Conservation (phyloP, 2,329 filamentous ascomycete genomes). For the Pseudogymnoascus sp. region DNA sequence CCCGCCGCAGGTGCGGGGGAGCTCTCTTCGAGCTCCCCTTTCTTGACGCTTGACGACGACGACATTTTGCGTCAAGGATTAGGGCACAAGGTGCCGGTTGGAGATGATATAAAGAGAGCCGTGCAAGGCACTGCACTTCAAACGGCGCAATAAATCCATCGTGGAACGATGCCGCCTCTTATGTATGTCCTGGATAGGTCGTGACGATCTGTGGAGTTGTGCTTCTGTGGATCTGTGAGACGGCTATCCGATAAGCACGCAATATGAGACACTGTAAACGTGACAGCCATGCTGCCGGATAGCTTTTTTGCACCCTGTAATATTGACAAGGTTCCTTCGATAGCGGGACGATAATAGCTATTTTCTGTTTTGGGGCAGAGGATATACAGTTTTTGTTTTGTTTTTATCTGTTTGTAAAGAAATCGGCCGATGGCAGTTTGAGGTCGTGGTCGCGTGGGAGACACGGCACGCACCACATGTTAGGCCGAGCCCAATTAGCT, state of each 20-base stretch:
- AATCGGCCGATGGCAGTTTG: not conserved
- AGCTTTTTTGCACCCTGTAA: not conserved
- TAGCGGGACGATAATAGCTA: not conserved
- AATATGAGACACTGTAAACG: slow-evolving; percentile 6
- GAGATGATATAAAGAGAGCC: not conserved
- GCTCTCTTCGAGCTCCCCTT: not conserved
- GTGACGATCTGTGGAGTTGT: not conserved
- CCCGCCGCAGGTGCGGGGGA: not conserved
- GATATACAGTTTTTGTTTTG: not conserved
- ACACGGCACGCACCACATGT: not conserved
- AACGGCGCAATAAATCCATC: not conserved
- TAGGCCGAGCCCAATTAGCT: not conserved
- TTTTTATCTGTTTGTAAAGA: not conserved
- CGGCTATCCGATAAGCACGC: not conserved
- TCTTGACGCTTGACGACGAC: not conserved
- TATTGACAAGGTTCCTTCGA: not conserved
- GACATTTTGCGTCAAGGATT: not conserved
- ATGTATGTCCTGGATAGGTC: not conserved
- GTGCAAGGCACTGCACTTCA: not conserved
- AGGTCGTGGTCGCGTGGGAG: not conserved
- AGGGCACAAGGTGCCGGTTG: not conserved
- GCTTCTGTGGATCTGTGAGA: not conserved
- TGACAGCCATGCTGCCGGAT: not conserved
- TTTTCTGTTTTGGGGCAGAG: not conserved
- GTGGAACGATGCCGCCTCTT: not conserved